Percentiles rank a stretch among this genome's conserved stretches.
These are phyloP conservation scores for Russula virescens DNA, from an alignment of 768 basidiomycete species.

Conservation along the genomic window DNA sequence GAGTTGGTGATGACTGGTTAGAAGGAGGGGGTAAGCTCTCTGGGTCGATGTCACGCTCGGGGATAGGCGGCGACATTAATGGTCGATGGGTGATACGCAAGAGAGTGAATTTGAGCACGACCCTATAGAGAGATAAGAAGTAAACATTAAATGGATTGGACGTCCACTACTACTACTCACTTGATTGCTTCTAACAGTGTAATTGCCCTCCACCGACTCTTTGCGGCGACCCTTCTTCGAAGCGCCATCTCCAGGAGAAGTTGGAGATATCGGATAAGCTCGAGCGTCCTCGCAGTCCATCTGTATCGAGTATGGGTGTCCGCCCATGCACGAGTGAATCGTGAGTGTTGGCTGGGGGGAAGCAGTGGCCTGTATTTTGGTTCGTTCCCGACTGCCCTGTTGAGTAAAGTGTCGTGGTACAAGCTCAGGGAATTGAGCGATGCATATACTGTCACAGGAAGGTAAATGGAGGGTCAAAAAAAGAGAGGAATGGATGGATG, in stretches of 20 bases:
- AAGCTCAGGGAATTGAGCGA: slow-evolving; percentile 79
- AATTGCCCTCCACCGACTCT: slow-evolving; percentile 69
- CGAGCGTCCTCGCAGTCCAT: slow-evolving; percentile 69
- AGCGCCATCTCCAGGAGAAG: slow-evolving; percentile 88
- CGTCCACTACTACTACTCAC: slow-evolving; percentile 40
- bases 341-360: slow-evolving; percentile 71
- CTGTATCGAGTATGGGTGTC: slow-evolving; percentile 66
- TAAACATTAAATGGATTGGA: slow-evolving; percentile 7
- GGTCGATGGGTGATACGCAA: slow-evolving; percentile 74
- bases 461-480: slow-evolving; percentile 4
- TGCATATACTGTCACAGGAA: slow-evolving; percentile 62
- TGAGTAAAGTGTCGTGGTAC: slow-evolving; percentile 93
- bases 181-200: slow-evolving; percentile 78
- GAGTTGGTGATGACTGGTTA: slow-evolving; percentile 51
- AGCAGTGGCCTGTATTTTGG: slow-evolving; percentile 72
- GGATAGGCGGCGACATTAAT: slow-evolving; percentile 68
- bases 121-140: slow-evolving; percentile 42
- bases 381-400: slow-evolving; percentile 54
- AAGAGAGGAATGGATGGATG: slow-evolving; percentile 17
- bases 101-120: slow-evolving; percentile 64
- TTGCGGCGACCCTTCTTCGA: slow-evolving; percentile 59
- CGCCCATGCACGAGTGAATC: slow-evolving; percentile 86
- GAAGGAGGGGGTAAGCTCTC: slow-evolving; percentile 46
- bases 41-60: slow-evolving; percentile 85
- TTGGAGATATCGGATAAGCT: slow-evolving; percentile 74